Percentiles rank a stretch among this genome's conserved stretches.
phyloP scores from a whole-genome alignment of 176 grass and related monocot species.

The Carex littledalei region DNA sequence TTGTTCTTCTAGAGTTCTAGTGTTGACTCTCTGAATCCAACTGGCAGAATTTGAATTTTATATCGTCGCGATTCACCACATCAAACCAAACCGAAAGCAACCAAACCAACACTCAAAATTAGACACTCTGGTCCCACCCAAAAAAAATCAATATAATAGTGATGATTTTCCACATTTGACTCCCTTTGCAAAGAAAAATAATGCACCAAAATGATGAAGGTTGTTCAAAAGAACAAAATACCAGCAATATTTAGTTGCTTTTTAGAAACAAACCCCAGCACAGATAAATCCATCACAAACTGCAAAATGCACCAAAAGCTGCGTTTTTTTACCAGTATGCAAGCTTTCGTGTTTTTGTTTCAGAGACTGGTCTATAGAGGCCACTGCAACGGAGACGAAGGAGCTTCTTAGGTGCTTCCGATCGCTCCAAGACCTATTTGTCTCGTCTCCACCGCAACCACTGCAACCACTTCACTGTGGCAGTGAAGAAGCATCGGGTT shows the following conservation, averaged over 20 bases:
- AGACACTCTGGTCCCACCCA: no score
- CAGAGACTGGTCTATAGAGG: constrained; percentile 4
- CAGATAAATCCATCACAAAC: background rate
- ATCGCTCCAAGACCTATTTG: constrained; percentile 36
- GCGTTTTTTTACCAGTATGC: background rate
- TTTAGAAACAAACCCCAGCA: background rate
- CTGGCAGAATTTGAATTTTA: no score
- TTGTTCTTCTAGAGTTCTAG: no score
- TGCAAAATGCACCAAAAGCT: background rate
- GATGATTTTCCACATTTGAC: no score
- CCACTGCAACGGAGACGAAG: constrained; percentile 19
- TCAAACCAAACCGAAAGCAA: background rate
- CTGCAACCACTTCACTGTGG: background rate
- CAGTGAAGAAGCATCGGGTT: background rate
- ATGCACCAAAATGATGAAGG: no score
- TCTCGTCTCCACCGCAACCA: background rate
- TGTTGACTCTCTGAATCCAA: no score
- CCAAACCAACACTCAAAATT: no score
- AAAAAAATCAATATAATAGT: no score
- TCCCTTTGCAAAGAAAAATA: no score
- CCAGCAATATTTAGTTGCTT: constrained; percentile 1
- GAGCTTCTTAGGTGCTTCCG: constrained; percentile 29
- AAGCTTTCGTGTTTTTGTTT: background rate
- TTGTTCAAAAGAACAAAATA: background rate
- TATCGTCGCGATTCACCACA: background rate